Evolutionary conservation across 371 early-diverging fungal species (phyloP).

Genomic region (Haplosporangium sp.): DNA sequence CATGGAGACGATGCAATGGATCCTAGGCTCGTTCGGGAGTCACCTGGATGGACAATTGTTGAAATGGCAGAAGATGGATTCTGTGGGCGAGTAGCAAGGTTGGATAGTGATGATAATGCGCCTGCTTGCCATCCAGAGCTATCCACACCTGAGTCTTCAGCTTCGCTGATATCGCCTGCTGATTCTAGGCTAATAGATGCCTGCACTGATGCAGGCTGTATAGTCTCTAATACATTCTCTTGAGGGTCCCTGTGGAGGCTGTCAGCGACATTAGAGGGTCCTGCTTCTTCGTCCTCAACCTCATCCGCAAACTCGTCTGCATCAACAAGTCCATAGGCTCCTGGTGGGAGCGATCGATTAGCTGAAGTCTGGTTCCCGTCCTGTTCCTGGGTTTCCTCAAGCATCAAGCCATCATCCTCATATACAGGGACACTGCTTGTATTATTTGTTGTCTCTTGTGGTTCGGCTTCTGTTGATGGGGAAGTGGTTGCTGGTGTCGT

Average conservation of each 20-base stretch:
- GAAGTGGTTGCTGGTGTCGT: conserved; percentile 10
- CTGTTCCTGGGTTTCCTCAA: background rate
- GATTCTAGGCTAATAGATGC: background rate
- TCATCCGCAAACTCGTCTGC: conserved; percentile 24
- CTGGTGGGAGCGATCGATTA: conserved; percentile 9
- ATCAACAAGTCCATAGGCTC: conserved; percentile 32
- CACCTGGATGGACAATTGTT: too few relatives aligned
- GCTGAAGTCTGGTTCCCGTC: background rate
- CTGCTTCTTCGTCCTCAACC: conserved; percentile 16
- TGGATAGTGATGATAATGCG: background rate
- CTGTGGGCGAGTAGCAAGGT: background rate
- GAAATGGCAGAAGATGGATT: background rate
- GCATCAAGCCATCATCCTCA: background rate
- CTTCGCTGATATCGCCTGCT: conserved; percentile 24
- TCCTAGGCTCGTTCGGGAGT: too few relatives aligned
- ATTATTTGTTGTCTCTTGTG: background rate
- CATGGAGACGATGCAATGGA: too few relatives aligned
- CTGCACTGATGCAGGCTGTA: background rate
- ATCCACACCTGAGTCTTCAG: conserved; percentile 45
- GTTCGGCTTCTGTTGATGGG: background rate
- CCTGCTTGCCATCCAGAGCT: conserved; percentile 21
- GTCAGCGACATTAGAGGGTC: background rate
- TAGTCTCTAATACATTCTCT: conserved; percentile 5
- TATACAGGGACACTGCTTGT: too few relatives aligned
- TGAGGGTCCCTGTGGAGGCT: conserved; percentile 2